Percentiles rank a stretch among this genome's conserved stretches.
Evolutionary conservation across 805 yeast species (phyloP).

Genomic region (Candida arabinofermentans): DNA sequence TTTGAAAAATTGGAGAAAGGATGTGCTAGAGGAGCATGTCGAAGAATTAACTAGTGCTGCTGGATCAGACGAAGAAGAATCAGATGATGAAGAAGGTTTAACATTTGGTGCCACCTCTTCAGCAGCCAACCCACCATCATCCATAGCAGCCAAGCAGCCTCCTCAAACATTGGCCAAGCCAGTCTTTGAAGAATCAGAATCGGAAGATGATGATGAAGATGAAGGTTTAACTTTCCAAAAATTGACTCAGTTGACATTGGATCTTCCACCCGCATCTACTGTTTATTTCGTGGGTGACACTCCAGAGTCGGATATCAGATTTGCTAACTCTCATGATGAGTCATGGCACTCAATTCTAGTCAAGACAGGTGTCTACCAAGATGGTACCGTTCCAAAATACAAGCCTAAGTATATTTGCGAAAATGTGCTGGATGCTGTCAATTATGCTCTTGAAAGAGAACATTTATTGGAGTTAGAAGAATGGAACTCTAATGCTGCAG

Average conservation of each 20-base stretch:
- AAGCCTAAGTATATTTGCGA: constrained; percentile 71
- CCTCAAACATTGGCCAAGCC: constrained; percentile 7
- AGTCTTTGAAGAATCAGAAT: constrained; percentile 28
- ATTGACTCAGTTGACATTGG: constrained; percentile 41
- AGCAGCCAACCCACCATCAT: constrained; percentile 5
- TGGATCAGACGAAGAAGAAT: constrained; percentile 18
- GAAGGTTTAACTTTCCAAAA: constrained; percentile 45
- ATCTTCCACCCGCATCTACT: constrained; percentile 78
- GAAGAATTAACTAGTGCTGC: constrained; percentile 33
- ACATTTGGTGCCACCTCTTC: constrained; percentile 13
- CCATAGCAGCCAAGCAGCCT: constrained; percentile 3
- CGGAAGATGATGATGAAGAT: constrained; percentile 33
- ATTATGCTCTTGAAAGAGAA: constrained; percentile 80
- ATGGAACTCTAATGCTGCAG: constrained; percentile 51
- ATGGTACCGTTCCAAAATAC: constrained; percentile 74
- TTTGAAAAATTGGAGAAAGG: constrained; percentile 71
- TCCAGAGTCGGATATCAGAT: constrained; percentile 83
- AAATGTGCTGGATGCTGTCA: constrained; percentile 76
- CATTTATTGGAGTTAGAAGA: constrained; percentile 67
- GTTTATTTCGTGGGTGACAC: constrained; percentile 90
- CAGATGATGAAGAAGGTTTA: constrained; percentile 22
- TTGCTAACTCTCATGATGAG: constrained; percentile 81
- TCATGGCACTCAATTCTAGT: constrained; percentile 84
- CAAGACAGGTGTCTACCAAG: constrained; percentile 83
- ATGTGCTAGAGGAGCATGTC: constrained; percentile 70